Evolutionary conservation across 176 grass and related monocot genomes (phyloP), one percentile per base, ranked within the genome.

Genomic region (Aegilops longissima): DNA sequence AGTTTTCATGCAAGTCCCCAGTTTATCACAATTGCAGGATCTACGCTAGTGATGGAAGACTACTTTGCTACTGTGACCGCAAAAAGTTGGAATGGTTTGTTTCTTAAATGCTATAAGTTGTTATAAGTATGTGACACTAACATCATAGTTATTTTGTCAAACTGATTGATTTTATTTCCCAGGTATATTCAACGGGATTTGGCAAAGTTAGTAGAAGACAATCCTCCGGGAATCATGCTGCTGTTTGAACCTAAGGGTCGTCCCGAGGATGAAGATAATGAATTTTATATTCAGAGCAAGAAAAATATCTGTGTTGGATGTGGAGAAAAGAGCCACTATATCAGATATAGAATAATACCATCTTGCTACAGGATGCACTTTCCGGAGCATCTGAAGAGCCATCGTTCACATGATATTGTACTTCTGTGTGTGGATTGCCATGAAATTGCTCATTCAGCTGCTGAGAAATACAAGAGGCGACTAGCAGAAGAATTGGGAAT

Each of bases 11-110:
- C 64, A 98, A 98, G 79, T 91, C 93, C 38, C 96, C 96, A 16
- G 96, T 98, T 62, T 98, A 98, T 89, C 96, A 98, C 80, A 95
- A 98, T 64, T 98, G 96, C 85, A 93, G 93, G 84, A 98, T 95
- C 68, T 98, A 95, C 84, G 96, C 96, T 84, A 95, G 81, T 92
- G 93, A 98, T 85, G 96, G 93, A 80, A 94, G 96, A 85, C 82
- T 98, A 79, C 93, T 98, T 86, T 98, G 96, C 78, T 95, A 95
- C 82, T 98, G 96, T 86, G 93, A 98, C 86, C 89, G 76, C n/a
- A 98, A 84, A 92, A 98, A 95, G 78, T 78, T 98, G 84, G 93
- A 98, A 89, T 98, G 96, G 96, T 98, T 61, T 79, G 62, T 82
- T 47, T 74, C 49, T 89, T 82, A 38, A 24, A 86, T 83, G 17